Conservation (phyloP, 2,329 filamentous ascomycete genomes). For the Aspergillus pseudoglaucus region DNA sequence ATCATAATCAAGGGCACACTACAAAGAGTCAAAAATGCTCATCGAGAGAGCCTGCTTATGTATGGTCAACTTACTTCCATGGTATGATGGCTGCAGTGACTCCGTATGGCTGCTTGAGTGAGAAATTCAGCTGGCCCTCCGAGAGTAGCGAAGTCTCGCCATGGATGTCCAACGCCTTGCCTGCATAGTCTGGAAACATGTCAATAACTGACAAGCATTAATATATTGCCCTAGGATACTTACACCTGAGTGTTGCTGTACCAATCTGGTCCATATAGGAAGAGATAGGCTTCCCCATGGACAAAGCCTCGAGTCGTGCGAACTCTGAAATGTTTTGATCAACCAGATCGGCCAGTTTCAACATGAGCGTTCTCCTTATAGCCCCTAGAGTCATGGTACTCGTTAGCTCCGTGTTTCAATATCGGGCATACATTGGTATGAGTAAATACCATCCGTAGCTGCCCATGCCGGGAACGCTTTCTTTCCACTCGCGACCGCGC, state of each 20-base stretch:
- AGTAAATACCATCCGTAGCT: not conserved
- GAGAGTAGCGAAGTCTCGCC: not conserved
- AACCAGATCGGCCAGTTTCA: slow-evolving; percentile 22
- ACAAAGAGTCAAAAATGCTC: not conserved
- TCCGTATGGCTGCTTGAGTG: not conserved
- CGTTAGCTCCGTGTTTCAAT: slow-evolving; percentile 21
- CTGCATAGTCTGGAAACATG: slow-evolving; percentile 3
- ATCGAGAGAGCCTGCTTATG: too few species aligned
- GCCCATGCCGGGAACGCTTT: slow-evolving; percentile 29
- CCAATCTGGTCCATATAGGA: not conserved
- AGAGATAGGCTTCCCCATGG: slow-evolving; percentile 26
- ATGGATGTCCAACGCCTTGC: not conserved
- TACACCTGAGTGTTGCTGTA: not conserved
- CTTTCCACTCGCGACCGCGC: slow-evolving; percentile 26
- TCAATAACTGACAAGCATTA: not conserved
- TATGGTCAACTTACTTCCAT: not conserved
- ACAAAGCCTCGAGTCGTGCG: slow-evolving; percentile 26
- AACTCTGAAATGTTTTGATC: slow-evolving; percentile 18
- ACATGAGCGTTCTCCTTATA: not conserved
- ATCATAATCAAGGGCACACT: not conserved
- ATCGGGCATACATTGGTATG: slow-evolving; percentile 3
- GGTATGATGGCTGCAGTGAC: not conserved
- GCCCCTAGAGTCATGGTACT: not conserved
- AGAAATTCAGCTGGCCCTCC: not conserved
- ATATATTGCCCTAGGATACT: not conserved